phyloP scores from a whole-genome alignment of 768 basidiomycete species.

The Xerocomus potaroensis region DNA sequence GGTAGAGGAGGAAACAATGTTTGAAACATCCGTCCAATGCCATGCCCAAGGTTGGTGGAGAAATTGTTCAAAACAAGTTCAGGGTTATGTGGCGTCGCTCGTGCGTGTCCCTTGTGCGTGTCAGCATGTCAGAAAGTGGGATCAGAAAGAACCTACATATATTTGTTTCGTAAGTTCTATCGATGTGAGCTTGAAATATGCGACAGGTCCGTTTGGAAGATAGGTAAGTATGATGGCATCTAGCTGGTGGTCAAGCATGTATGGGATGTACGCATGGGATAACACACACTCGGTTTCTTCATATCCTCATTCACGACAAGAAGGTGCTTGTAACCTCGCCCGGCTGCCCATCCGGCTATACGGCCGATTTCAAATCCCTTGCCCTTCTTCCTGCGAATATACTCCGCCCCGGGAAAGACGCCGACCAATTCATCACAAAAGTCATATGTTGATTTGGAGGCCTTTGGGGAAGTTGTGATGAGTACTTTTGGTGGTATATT shows the following conservation, averaged over 20 bases:
- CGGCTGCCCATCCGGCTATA: slow-evolving; percentile 91
- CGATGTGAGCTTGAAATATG: slow-evolving; percentile 92
- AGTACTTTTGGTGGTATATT: slow-evolving; percentile 79
- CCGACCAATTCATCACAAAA: slow-evolving; percentile 91
- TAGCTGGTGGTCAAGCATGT: slow-evolving; percentile 30
- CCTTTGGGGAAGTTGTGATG: slow-evolving; percentile 86
- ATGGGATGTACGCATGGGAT: neutral
- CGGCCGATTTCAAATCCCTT: slow-evolving; percentile 88
- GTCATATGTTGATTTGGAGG: slow-evolving; percentile 84
- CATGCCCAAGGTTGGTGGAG: slow-evolving; percentile 88
- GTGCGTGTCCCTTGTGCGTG: slow-evolving; percentile 73
- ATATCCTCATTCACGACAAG: slow-evolving; percentile 94
- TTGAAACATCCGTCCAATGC: slow-evolving; percentile 93
- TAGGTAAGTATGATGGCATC: slow-evolving; percentile 92
- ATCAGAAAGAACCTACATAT: slow-evolving; percentile 49
- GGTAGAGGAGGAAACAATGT: slow-evolving; percentile 93
- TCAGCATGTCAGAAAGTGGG: slow-evolving; percentile 1
- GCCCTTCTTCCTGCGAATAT: slow-evolving; percentile 80
- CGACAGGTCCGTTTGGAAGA: slow-evolving; percentile 89
- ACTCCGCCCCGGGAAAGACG: slow-evolving; percentile 90
- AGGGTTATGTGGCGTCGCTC: slow-evolving; percentile 88
- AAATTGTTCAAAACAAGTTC: slow-evolving; percentile 95
- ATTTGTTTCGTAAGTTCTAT: slow-evolving; percentile 84
- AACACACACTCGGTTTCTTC: slow-evolving; percentile 82
- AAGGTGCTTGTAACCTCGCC: slow-evolving; percentile 82